phyloP scores from a whole-genome alignment of 805 yeast species.

The Metschnikowia cerradonensis region DNA sequence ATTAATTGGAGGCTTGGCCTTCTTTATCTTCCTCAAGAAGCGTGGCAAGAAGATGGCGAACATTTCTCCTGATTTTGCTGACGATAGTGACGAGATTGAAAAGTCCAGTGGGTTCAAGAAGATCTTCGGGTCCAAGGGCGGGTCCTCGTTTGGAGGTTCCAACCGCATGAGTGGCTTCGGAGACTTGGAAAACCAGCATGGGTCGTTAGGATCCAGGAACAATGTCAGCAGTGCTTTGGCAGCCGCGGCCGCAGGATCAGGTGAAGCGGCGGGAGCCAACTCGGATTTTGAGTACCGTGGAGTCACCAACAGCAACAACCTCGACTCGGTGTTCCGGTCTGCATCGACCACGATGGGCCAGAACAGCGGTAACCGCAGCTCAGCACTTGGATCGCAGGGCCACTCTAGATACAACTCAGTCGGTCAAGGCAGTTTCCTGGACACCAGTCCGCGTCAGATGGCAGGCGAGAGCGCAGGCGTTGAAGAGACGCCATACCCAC shows the following conservation, averaged over 20 bases:
- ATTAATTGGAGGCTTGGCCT: conserved; percentile 34
- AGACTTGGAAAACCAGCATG: conserved; percentile 27
- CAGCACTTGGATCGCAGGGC: conserved; percentile 7
- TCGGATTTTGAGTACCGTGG: conserved; percentile 42
- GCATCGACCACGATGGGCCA: conserved; percentile 12
- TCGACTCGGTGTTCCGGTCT: conserved; percentile 35
- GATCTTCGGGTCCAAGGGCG: conserved; percentile 26
- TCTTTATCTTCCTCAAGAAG: conserved; percentile 33
- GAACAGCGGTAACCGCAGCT: conserved; percentile 7
- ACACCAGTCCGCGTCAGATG: background rate
- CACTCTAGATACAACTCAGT: conserved; percentile 16
- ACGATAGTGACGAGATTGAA: conserved; percentile 22
- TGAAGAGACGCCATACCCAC: conserved; percentile 8
- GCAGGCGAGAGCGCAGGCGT: background rate
- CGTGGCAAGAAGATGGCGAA: conserved; percentile 31
- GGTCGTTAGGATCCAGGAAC: background rate
- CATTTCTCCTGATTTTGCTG: conserved; percentile 43
- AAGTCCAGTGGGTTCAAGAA: conserved; percentile 25
- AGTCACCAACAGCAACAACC: conserved; percentile 39
- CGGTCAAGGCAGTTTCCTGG: conserved; percentile 2
- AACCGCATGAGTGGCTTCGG: conserved; percentile 13
- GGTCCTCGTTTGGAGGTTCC: conserved; percentile 9
- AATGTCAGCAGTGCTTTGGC: background rate
- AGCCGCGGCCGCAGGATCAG: conserved; percentile 8
- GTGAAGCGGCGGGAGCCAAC: conserved; percentile 12